Percentiles rank a stretch among this genome's conserved stretches.
Evolutionary conservation across 2,329 filamentous ascomycete genomes (phyloP).

Genomic region (Anisogramma anomala): DNA sequence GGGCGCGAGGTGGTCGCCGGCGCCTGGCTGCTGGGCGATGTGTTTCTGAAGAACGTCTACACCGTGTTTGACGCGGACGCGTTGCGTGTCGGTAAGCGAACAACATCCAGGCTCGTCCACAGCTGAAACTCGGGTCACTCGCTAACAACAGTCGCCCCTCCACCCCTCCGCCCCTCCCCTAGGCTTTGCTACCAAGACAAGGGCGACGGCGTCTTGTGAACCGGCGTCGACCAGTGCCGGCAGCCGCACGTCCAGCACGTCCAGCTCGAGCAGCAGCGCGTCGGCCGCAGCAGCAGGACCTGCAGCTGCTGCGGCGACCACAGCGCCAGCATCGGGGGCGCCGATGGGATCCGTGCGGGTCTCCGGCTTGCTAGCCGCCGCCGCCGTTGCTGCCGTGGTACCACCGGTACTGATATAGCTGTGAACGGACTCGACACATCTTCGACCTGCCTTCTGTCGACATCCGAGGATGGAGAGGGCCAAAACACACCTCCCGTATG

Average conservation of each 20-base stretch:
- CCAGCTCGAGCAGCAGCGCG: slow-evolving; percentile 5
- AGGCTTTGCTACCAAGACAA: slow-evolving; percentile 28
- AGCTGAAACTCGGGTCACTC: background rate
- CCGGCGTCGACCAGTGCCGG: background rate
- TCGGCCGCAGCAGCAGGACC: slow-evolving; percentile 18
- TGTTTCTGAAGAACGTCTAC: slow-evolving; percentile 86
- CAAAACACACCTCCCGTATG: too few species aligned
- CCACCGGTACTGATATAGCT: too few species aligned
- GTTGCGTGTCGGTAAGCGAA: slow-evolving; percentile 44
- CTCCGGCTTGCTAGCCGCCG: slow-evolving; percentile 17
- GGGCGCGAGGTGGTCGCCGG: slow-evolving; percentile 54
- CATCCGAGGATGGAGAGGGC: too few species aligned
- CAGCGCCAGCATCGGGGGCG: slow-evolving; percentile 18
- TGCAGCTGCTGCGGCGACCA: slow-evolving; percentile 16
- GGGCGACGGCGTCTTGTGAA: slow-evolving; percentile 15
- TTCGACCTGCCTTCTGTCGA: too few species aligned
- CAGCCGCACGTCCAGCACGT: background rate
- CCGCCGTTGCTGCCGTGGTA: slow-evolving; percentile 18
- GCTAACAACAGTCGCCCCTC: too few species aligned
- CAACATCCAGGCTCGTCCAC: too few species aligned
- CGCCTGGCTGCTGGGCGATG: slow-evolving; percentile 72
- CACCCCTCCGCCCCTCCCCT: too few species aligned
- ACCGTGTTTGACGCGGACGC: slow-evolving; percentile 69
- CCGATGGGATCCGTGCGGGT: slow-evolving; percentile 8
- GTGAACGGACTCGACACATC: too few species aligned